Percentiles rank a stretch among this genome's conserved stretches.
These are phyloP conservation scores for Chaetomiaceae sp. DNA, from an alignment of 2,329 filamentous ascomycete species.

Conservation along the genomic window DNA sequence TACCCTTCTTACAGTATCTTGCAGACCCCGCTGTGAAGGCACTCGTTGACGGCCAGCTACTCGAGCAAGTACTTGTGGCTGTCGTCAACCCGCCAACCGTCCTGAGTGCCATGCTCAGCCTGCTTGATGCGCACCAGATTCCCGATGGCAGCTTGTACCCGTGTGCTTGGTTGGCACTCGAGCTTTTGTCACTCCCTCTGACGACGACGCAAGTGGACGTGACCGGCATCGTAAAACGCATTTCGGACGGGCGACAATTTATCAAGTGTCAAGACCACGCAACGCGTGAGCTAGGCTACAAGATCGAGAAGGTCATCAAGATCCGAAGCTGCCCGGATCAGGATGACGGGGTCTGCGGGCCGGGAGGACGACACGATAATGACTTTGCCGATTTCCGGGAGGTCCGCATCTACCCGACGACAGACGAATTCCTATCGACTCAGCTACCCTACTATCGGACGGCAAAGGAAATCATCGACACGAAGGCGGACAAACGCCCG, in stretches of 20 bases:
- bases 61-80: constrained; percentile 42
- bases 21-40: constrained; percentile 42
- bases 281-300: constrained; percentile 28
- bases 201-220: constrained; percentile 20
- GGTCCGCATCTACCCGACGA: constrained; percentile 61
- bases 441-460: constrained; percentile 52
- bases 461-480: constrained; percentile 45
- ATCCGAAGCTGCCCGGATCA: constrained; percentile 26
- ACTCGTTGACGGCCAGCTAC: constrained; percentile 46
- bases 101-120: constrained; percentile 46
- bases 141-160: constrained; percentile 31
- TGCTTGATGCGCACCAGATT: constrained; percentile 31
- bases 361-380: constrained; percentile 71
- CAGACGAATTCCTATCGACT: constrained; percentile 56
- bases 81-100: constrained; percentile 51
- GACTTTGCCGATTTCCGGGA: constrained; percentile 58
- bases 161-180: constrained; percentile 47
- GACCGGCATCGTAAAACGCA: constrained; percentile 21
- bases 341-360: constrained; percentile 24
- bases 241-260: constrained; percentile 26
- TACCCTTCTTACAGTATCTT: constrained; percentile 38
- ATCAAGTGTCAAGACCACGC: constrained; percentile 30
- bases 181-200: constrained; percentile 41
- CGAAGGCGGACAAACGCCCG: constrained; percentile 35
- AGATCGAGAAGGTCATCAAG: constrained; percentile 38